Conservation (phyloP, 768 basidiomycete species). For the Hygrocybe punicea region DNA sequence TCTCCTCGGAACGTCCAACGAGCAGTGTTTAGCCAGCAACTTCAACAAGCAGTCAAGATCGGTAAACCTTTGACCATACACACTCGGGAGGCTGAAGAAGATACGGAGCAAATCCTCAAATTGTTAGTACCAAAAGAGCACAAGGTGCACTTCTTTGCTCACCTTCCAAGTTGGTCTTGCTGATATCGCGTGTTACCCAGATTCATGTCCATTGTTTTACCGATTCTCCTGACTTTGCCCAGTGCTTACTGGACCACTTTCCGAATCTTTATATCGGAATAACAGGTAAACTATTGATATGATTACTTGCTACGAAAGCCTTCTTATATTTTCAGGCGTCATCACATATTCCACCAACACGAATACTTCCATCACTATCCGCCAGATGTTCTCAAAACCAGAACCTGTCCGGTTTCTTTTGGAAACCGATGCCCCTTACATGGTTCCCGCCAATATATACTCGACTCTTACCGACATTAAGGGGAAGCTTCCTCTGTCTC, state of each 20-base stretch:
- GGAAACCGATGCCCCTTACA: slow-evolving; percentile 86
- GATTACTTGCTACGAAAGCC: background rate
- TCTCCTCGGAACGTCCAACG: slow-evolving; percentile 70
- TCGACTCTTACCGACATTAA: slow-evolving; percentile 48
- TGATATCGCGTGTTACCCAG: slow-evolving; percentile 30
- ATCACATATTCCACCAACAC: slow-evolving; percentile 74
- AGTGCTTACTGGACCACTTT: slow-evolving; percentile 68
- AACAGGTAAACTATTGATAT: slow-evolving; percentile 46
- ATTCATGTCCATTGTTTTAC: slow-evolving; percentile 90
- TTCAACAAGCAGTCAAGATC: slow-evolving; percentile 61
- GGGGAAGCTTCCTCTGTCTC: slow-evolving; percentile 66
- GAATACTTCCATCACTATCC: slow-evolving; percentile 68
- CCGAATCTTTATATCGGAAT: slow-evolving; percentile 82
- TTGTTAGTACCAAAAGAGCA: slow-evolving; percentile 70
- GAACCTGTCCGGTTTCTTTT: slow-evolving; percentile 52
- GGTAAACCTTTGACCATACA: slow-evolving; percentile 82
- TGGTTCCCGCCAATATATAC: slow-evolving; percentile 78
- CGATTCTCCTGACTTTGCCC: slow-evolving; percentile 72
- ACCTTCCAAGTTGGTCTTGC: background rate
- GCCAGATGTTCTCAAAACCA: slow-evolving; percentile 41
- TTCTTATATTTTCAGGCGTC: slow-evolving; percentile 51
- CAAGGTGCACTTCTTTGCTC: slow-evolving; percentile 37
- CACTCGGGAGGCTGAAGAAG: slow-evolving; percentile 80
- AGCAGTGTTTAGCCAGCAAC: slow-evolving; percentile 62
- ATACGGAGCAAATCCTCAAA: slow-evolving; percentile 75